A percentile compares a stretch with the other conserved stretches of the same genome.
phyloP scores from a whole-genome alignment of 306 rosid genomes.

The Vigna nakashimae region DNA sequence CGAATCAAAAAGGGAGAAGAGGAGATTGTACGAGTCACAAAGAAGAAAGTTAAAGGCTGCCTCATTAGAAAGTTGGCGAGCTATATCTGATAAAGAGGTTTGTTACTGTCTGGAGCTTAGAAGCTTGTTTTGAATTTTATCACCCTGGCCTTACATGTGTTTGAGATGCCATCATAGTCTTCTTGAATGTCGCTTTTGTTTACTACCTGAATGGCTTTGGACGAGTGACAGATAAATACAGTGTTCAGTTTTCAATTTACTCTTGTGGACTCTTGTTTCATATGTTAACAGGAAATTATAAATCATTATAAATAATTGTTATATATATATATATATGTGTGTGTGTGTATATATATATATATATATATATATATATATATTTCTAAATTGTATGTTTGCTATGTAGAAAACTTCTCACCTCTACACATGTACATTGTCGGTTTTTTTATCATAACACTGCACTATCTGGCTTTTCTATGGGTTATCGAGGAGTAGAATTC shows the following conservation, averaged over 20 bases:
- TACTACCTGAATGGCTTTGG: slow-evolving; percentile 34
- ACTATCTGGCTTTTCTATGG: slow-evolving; percentile 28
- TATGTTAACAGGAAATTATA: slow-evolving; percentile 27
- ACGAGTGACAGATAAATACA: slow-evolving; percentile 6
- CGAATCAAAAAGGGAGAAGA: slow-evolving; percentile 68
- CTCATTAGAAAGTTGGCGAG: slow-evolving; percentile 54
- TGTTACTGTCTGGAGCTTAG: slow-evolving; percentile 41
- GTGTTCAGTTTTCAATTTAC: slow-evolving; percentile 26
- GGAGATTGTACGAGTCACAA: slow-evolving; percentile 73
- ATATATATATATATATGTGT: slow-evolving; percentile 13
- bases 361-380: too few species aligned
- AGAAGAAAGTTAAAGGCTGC: slow-evolving; percentile 68
- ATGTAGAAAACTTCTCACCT: slow-evolving; percentile 17
- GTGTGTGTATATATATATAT: too few species aligned
- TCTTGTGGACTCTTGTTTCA: slow-evolving; percentile 40
- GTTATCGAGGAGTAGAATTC: slow-evolving; percentile 38
- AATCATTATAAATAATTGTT: slow-evolving; percentile 23
- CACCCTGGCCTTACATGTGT: slow-evolving; percentile 38
- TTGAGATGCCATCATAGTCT: slow-evolving; percentile 16
- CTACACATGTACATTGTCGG: slow-evolving; percentile 7
- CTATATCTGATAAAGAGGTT: slow-evolving; percentile 69
- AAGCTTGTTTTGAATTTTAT: slow-evolving; percentile 26
- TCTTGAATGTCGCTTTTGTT: slow-evolving; percentile 29
- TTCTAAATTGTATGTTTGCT: neutral
- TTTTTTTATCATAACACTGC: slow-evolving; percentile 35